A percentile compares a stretch with the other conserved stretches of the same genome.
Evolutionary conservation across 257 asterid species (phyloP).

Genomic region (Forsythia suspensa): DNA sequence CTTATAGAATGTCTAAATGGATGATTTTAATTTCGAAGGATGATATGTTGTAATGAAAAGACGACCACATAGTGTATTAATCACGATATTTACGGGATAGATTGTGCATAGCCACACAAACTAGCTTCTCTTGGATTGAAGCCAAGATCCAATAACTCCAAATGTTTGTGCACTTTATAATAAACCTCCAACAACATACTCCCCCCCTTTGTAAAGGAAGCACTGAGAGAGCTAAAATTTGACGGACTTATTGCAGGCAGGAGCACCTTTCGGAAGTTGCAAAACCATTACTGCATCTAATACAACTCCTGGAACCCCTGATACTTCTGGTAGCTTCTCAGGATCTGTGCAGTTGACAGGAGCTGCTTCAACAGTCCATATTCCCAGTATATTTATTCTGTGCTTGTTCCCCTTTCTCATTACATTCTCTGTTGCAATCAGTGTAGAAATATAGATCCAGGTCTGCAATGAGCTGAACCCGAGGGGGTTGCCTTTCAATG

Average conservation of each 20-base stretch:
- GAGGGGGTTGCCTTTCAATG: conserved; percentile 14
- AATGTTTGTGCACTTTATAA: not conserved
- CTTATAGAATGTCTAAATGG: not conserved
- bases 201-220: not conserved
- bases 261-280: conserved; percentile 81
- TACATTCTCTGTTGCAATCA: conserved; percentile 31
- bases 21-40: not conserved
- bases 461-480: conserved; percentile 18
- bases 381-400: conserved; percentile 27
- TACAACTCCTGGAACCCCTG: conserved; percentile 44
- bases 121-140: not conserved
- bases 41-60: not conserved
- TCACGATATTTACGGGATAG: not conserved
- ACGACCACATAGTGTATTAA: not conserved
- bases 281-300: conserved; percentile 48
- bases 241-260: conserved; percentile 57
- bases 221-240: not conserved
- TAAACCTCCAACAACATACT: not conserved
- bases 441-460: conserved; percentile 19
- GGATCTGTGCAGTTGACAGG: conserved; percentile 89
- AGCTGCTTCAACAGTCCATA: conserved; percentile 47
- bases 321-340: conserved; percentile 75
- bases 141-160: not conserved
- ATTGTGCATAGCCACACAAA: not conserved
- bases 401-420: conserved; percentile 33